These are phyloP conservation scores for Trichoderma sp. DNA, from an alignment of 2,329 filamentous ascomycete genomes.

Conservation along the genomic window DNA sequence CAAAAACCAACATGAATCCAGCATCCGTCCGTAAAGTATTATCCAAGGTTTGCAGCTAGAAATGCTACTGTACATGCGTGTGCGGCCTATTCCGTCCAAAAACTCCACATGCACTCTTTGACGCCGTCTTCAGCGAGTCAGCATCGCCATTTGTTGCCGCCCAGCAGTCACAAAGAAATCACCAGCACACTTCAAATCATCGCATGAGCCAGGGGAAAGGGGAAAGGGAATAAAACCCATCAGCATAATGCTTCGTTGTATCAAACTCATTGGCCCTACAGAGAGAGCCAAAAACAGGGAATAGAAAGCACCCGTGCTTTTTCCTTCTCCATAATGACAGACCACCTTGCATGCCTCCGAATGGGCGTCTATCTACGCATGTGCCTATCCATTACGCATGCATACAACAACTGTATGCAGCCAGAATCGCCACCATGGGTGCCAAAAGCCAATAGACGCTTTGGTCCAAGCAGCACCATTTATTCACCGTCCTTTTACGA, in stretches of 20 bases:
- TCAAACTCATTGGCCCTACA: neutral
- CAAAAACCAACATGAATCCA: too few species aligned
- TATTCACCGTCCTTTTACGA: neutral
- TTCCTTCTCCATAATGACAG: neutral
- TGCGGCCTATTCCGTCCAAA: neutral
- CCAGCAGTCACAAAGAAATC: neutral
- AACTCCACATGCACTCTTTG: neutral
- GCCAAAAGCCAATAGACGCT: neutral
- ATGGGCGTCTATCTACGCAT: neutral
- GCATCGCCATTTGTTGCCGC: slow-evolving; percentile 8
- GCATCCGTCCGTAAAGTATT: neutral
- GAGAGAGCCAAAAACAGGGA: neutral
- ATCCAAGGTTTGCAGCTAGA: neutral
- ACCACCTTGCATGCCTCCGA: neutral
- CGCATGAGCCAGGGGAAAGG: neutral
- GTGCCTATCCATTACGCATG: neutral
- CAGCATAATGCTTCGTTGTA: neutral
- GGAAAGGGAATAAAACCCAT: neutral
- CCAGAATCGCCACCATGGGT: neutral
- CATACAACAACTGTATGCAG: neutral
- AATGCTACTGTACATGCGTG: neutral
- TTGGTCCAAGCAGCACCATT: neutral
- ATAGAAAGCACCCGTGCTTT: neutral
- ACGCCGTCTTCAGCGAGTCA: slow-evolving; percentile 3
- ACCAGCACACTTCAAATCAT: neutral